Evolutionary conservation across 202 grass and related monocot genomes (phyloP).

Genomic region (Bolboschoenoplectus hybrid): DNA sequence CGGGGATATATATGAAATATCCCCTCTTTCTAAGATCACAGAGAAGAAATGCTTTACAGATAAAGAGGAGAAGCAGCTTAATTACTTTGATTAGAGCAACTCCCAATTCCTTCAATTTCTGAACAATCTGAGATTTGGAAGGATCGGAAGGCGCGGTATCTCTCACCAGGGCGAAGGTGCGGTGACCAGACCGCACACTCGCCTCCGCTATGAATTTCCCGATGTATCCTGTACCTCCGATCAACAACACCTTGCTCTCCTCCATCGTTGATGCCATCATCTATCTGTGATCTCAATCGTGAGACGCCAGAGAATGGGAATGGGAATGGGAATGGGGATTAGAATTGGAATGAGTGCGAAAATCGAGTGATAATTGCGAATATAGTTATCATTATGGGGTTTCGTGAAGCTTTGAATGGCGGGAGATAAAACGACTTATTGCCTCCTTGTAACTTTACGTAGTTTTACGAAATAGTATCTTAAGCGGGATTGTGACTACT

Average conservation of each 20-base stretch:
- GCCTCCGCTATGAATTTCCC: constrained; percentile 41
- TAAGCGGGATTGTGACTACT: no score
- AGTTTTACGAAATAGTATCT: background rate
- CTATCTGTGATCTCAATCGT: background rate
- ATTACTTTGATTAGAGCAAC: constrained; percentile 42
- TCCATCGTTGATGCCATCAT: constrained; percentile 26
- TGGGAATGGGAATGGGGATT: background rate
- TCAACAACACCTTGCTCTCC: constrained; percentile 49
- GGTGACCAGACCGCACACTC: constrained; percentile 36
- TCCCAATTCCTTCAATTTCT: constrained; percentile 33
- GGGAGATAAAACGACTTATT: background rate
- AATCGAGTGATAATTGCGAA: background rate
- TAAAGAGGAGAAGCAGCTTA: background rate
- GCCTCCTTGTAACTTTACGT: background rate
- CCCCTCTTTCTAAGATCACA: background rate
- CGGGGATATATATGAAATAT: background rate
- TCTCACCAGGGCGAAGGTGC: constrained; percentile 40
- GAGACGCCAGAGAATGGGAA: background rate
- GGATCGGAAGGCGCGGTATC: constrained; percentile 40
- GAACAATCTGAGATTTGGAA: constrained; percentile 35
- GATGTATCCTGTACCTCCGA: constrained; percentile 48
- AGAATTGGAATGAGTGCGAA: no score
- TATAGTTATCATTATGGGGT: background rate
- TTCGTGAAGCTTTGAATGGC: background rate
- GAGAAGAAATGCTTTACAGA: background rate